phyloP scores from a whole-genome alignment of 78 protist species.

The Salpingoeca rosetta region DNA sequence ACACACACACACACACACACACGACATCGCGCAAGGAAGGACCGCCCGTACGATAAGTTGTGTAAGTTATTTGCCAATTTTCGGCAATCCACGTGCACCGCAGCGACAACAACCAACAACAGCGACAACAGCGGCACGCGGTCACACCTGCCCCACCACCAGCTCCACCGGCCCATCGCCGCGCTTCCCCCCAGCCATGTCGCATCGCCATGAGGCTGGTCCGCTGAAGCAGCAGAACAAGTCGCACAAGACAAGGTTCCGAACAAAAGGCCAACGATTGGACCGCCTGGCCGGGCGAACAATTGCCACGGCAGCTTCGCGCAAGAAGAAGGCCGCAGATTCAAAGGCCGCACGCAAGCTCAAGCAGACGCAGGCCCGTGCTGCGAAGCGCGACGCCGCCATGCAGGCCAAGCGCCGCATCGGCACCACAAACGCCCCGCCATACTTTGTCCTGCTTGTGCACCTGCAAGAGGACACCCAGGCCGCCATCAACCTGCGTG shows the following conservation, averaged over 20 bases:
- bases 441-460: constrained; percentile 1
- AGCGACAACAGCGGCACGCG: no score
- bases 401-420: neutral
- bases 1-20: no score
- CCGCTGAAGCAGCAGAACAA: constrained; percentile 26
- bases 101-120: no score
- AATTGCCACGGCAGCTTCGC: neutral
- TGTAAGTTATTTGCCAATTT: no score
- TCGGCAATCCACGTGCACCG: no score
- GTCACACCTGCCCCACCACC: no score
- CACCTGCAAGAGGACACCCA: neutral
- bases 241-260: constrained; percentile 8
- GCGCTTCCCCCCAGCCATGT: no score
- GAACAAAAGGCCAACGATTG: neutral
- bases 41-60: no score
- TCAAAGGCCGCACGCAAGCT: neutral
- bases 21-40: no score
- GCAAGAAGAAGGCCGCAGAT: neutral
- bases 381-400: neutral
- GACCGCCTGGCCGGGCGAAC: no score
- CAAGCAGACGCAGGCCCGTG: neutral
- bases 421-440: constrained; percentile 8
- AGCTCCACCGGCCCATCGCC: no score
- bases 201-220: neutral
- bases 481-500: neutral